These are phyloP conservation scores for Geotrichum australiense DNA, from an alignment of 1,139 yeast species.

Conservation along the genomic window DNA sequence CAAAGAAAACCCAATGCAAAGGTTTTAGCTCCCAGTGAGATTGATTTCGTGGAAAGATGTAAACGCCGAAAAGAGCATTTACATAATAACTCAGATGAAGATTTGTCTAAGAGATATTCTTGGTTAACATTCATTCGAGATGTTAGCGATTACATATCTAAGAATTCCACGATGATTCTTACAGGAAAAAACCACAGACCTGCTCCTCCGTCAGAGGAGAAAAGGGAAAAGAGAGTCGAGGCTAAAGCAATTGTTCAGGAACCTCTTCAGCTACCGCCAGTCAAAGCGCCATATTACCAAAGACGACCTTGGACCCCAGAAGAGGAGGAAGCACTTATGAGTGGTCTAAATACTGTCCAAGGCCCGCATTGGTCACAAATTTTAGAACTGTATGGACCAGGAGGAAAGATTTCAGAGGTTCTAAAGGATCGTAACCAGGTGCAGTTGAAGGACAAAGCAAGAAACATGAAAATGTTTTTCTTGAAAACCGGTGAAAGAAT, in stretches of 20 bases:
- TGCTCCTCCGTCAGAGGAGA: conserved; percentile 2
- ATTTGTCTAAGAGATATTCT: conserved; percentile 54
- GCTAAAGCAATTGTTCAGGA: conserved; percentile 1
- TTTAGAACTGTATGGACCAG: conserved; percentile 81
- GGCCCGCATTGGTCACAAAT: conserved; percentile 96
- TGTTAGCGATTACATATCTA: conserved; percentile 68
- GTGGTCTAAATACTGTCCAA: conserved; percentile 63
- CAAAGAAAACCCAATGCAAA: conserved; percentile 27
- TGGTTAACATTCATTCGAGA: conserved; percentile 72
- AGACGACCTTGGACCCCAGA: conserved; percentile 81
- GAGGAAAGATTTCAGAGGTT: conserved; percentile 78
- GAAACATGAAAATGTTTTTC: conserved; percentile 87
- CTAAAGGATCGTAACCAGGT: conserved; percentile 83
- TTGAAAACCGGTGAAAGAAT: conserved; percentile 51
- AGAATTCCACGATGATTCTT: conserved; percentile 40
- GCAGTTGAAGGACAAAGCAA: conserved; percentile 89
- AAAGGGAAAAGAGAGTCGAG: not conserved
- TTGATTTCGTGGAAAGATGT: conserved; percentile 66
- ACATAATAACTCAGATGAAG: conserved; percentile 42
- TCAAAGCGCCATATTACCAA: conserved; percentile 25
- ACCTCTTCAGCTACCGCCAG: conserved; percentile 1
- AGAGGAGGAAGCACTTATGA: conserved; percentile 78
- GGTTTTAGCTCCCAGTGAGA: conserved; percentile 57
- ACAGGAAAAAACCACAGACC: conserved; percentile 13
- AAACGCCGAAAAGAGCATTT: conserved; percentile 59